Evolutionary conservation across 257 asterid species (phyloP).

Genomic region (Gentiana macrophylla): DNA sequence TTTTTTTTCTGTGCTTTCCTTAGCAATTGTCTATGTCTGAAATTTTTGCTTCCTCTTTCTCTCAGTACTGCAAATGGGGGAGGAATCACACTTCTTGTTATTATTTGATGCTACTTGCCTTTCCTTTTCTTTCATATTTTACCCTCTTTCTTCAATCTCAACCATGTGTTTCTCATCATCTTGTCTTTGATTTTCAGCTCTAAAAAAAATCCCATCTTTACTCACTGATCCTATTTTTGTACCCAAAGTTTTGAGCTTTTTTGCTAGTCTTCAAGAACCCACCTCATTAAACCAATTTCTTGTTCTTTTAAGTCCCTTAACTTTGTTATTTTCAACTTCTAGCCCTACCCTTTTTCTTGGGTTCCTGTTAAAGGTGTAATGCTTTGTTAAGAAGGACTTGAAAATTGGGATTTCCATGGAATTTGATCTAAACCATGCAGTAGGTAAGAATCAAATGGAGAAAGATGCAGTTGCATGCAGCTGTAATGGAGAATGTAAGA

Average conservation of each 20-base stretch:
- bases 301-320: background rate
- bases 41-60: slow-evolving; percentile 46
- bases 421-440: slow-evolving; percentile 74
- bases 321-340: slow-evolving; percentile 9
- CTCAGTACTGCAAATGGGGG: slow-evolving; percentile 69
- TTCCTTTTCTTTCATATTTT: slow-evolving; percentile 17
- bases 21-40: slow-evolving; percentile 84
- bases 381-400: slow-evolving; percentile 12
- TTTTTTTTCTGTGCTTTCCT: slow-evolving; percentile 57
- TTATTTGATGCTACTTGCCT: slow-evolving; percentile 42
- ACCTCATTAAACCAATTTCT: slow-evolving; percentile 21
- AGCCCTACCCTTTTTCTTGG: slow-evolving; percentile 6
- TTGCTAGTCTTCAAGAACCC: slow-evolving; percentile 18
- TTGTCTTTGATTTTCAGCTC: slow-evolving; percentile 5
- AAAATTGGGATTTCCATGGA: slow-evolving; percentile 47
- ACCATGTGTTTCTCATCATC: slow-evolving; percentile 13
- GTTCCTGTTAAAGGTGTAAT: slow-evolving; percentile 12
- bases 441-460: slow-evolving; percentile 48
- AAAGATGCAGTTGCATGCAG: slow-evolving; percentile 46
- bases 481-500: slow-evolving; percentile 57
- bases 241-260: slow-evolving; percentile 18
- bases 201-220: slow-evolving; percentile 31
- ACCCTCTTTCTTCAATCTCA: background rate
- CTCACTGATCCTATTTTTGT: slow-evolving; percentile 10
- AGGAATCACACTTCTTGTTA: slow-evolving; percentile 81